These are phyloP conservation scores for Trypanosomatidae sp. DNA, from an alignment of 208 protist genomes.

Conservation along the genomic window DNA sequence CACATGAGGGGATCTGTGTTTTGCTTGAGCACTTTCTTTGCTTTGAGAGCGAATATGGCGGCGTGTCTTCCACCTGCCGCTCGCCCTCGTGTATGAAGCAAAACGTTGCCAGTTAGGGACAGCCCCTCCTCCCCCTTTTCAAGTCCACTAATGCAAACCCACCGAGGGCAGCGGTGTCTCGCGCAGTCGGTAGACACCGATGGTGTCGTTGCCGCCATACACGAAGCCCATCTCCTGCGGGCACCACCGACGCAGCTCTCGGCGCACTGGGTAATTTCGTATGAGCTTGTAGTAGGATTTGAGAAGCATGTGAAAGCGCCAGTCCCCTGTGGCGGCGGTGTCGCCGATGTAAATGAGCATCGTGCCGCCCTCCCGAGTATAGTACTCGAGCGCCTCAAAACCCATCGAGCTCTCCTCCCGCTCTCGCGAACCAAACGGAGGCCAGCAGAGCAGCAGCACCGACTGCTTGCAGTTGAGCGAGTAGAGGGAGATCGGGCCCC, in stretches of 20 bases:
- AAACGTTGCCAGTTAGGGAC: background rate
- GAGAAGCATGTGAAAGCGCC: conserved; percentile 87
- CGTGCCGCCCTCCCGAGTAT: conserved; percentile 62
- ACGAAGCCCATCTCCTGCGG: conserved; percentile 90
- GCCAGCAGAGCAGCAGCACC: conserved; percentile 85
- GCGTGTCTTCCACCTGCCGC: background rate
- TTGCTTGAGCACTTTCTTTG: background rate
- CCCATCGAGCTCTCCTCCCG: conserved; percentile 91
- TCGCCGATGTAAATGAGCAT: conserved; percentile 90
- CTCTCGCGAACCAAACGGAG: conserved; percentile 83
- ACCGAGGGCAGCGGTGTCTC: conserved; percentile 26
- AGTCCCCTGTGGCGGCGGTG: conserved; percentile 83
- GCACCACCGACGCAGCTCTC: conserved; percentile 84
- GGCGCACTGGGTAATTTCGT: conserved; percentile 79
- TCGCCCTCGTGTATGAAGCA: background rate
- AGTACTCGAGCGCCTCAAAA: conserved; percentile 90
- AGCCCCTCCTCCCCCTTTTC: background rate
- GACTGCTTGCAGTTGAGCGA: conserved; percentile 73
- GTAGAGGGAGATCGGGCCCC: conserved; percentile 69
- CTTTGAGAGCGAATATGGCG: background rate
- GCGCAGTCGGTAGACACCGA: conserved; percentile 85
- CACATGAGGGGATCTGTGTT: background rate
- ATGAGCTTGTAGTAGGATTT: conserved; percentile 82
- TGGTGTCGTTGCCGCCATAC: conserved; percentile 88
- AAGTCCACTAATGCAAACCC: background rate